Base-by-base conservation (phyloP, 345 rosid genomes). In the Ricinus communis region DNA sequence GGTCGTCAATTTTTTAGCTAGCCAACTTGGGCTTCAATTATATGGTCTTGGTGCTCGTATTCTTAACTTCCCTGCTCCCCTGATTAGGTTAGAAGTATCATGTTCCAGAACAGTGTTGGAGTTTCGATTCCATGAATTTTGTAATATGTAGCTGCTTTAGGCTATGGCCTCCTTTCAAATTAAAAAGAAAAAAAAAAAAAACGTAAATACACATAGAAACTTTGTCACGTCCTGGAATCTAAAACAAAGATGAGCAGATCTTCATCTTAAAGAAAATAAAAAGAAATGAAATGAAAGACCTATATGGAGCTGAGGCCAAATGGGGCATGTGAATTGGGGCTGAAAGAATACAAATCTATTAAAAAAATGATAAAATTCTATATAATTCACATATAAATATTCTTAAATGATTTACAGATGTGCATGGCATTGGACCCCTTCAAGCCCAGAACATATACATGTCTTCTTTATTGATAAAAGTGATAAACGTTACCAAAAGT, bases 381-480 rank as follows among this genome's bases (percentile, higher is more conserved):
- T 52, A 52, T 52, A n/a, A 19, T 1, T 43, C 38, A 43, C 12
- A 1, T 43, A 12, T 43, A 33, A 33, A 33, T 33, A 33, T 33
- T 8, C 13, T 11, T 43, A 12, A 38, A 43, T 43, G 25, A 52
- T n/a, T 52, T 52, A 52, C 25, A 52, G 56, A 52, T 52, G 56
- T 52, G 24, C 56, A 52, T 52, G 27, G 56, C 56, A 52, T 52
- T 52, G 56, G 56, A 52, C 56, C 56, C n/a, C 27, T 52, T 19
- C 5, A 52, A 19, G 24, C 25, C 8, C 24, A 52, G 27, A 1
- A n/a, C 25, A 8, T n/a, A 50, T 50, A n/a, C 5, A 38, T 9
- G 7, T 55, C 18, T 55, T 25, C 60, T 25, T 25, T 12, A 25
- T 55, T 55, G 16, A 55, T 15, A n/a, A 52, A 52, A 43, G 24